Base-by-base conservation (phyloP, 768 basidiomycete species). In the Ramaria sp. region DNA sequence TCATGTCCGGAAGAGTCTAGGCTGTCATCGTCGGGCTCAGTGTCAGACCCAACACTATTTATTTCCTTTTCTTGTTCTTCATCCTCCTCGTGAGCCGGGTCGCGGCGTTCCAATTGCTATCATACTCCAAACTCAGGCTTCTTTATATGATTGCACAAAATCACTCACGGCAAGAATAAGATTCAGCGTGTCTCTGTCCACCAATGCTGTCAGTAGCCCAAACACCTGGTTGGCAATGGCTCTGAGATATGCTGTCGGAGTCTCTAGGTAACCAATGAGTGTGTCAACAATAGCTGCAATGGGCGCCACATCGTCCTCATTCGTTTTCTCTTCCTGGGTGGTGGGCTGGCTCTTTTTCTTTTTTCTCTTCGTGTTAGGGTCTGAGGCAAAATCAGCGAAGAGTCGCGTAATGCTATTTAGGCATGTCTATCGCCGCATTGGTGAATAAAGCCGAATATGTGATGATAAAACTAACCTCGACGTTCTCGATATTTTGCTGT, bases 241-340 rank as follows among this genome's bases (percentile, higher is more conserved):
- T 30, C 91, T 82, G 69, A 87, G 75, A 65, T 86, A 94, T 38
- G 82, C 78, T 4, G 83, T 86, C 2, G 84, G 82, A 56, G 85
- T 79, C 65, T 97, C 92, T 36, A 99, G 69, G 63, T 88, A 85
- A 5, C 90, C 90, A 47, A 99, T 88, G 48, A 97, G 79, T n/a
- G 78, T 76, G 64, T 97, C 93, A 32, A 94, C 82, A 38, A 97
- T 74, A 42, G 92, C 68, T 58, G 96, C 92, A 52, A 94, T 79
- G 0, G 92, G 82, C 47, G 78, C 77, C 1, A 76, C 72, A 3
- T 70, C 70, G 8, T 72, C 72, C 13, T 73, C 73, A 12, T 67
- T 69, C 32, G 58, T 43, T 25, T 50, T 57, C 32, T 60, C 52
- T 57, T 66, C 57, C 49, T 62, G 43, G 61, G 53, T 22, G 48